Conservation (phyloP, 2,329 filamentous ascomycete species). For the Septoria linicola region DNA sequence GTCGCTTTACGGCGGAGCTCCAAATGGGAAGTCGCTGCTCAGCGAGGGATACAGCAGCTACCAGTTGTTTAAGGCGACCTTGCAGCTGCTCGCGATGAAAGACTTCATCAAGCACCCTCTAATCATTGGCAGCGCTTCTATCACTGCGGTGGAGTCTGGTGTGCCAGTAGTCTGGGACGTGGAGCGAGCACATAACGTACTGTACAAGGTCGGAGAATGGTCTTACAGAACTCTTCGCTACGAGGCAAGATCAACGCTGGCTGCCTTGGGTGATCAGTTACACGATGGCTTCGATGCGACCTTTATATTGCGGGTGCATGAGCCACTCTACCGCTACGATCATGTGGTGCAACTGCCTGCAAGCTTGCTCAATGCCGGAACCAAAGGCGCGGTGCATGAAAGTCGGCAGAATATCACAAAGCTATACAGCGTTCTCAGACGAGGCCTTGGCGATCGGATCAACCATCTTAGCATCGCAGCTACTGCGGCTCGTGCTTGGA, state of each 20-base stretch:
- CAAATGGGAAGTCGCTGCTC: conserved; percentile 68
- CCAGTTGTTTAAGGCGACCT: conserved; percentile 87
- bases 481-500: conserved; percentile 37
- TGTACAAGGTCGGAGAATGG: conserved; percentile 89
- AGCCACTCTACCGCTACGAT: conserved; percentile 57
- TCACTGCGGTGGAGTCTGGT: conserved; percentile 42
- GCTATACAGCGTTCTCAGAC: conserved; percentile 64
- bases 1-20: conserved; percentile 73
- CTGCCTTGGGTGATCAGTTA: conserved; percentile 69
- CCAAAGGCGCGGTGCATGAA: background rate
- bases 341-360: conserved; percentile 44
- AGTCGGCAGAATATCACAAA: conserved; percentile 42
- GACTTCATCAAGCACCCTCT: conserved; percentile 66
- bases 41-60: conserved; percentile 83
- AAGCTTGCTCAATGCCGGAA: conserved; percentile 8
- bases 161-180: conserved; percentile 77
- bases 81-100: conserved; percentile 79
- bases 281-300: conserved; percentile 80
- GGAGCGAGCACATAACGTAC: conserved; percentile 70
- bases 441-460: conserved; percentile 73
- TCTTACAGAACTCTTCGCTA: conserved; percentile 72
- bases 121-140: conserved; percentile 45
- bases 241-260: conserved; percentile 72
- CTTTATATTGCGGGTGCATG: conserved; percentile 67
- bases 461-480: conserved; percentile 58